Base-by-base conservation (phyloP, 495 filamentous ascomycete species). In the Neurospora sp. region DNA sequence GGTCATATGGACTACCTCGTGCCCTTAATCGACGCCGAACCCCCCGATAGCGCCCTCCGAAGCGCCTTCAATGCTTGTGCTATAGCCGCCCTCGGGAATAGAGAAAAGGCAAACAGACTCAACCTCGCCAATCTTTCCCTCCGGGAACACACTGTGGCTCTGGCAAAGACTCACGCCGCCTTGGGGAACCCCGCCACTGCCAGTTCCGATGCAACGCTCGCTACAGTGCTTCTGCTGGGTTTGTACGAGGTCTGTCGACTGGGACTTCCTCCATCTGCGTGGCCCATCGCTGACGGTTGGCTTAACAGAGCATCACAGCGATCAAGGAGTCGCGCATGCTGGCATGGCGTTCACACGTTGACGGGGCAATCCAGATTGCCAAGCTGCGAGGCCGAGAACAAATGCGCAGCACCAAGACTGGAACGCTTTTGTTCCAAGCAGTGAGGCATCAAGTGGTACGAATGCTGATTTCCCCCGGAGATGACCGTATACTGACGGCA, bases 11-110 rank as follows among this genome's bases (percentile, higher is more conserved):
- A 91, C 35, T 87, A 87, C 69, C 76, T 92, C 2, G 77, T 89
- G 0, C 85, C 85, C 9, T 78, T 88, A 16, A 82, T 89, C 59
- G 83, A 86, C n/a, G 75, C 83, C 10, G 80, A 87, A 22, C 72
- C 73, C 0, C 71, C 81, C 10, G 85, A 83, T 5, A 87, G 86
- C 11, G 83, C 85, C 31, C 73, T 92, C 8, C 82, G 82, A 9
- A 78, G 86, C 42, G 87, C 88, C 46, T 89, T 90, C 68, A 82
- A 87, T 44, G 89, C 90, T 2, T 88, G 90, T 70, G 82, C 89
- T 22, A 82, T 88, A 75, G 87, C 87, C 5, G 83, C 86, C 76
- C 81, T 80, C 74, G 83, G 74, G 74, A 89, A 83, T 73, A 77
- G 75, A 27, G 77, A 70, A 76, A 86, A 70, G 74, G 82, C 71